Conservation (phyloP, 108 stramenopile genomes). For the Epipyxis sp. region DNA sequence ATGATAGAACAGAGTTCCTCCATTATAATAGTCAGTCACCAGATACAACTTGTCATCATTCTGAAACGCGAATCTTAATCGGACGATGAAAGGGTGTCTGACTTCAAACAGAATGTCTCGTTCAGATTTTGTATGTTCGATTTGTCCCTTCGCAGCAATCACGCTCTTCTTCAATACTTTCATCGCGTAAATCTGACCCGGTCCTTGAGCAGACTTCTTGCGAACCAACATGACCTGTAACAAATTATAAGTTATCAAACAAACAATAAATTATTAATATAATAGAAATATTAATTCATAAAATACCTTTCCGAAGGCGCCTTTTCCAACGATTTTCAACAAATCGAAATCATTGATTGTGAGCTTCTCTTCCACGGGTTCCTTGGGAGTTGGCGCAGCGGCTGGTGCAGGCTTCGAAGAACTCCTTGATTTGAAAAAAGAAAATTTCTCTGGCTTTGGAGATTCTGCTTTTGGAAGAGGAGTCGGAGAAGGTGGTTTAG, state of each 20-base stretch:
- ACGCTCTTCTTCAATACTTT: slow-evolving; percentile 49
- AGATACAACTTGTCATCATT: slow-evolving; percentile 47
- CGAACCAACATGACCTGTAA: slow-evolving; percentile 45
- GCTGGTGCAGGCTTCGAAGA: background rate
- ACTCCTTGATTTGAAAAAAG: no score
- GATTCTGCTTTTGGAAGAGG: background rate
- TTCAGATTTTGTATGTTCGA: slow-evolving; percentile 51
- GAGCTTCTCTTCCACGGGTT: slow-evolving; percentile 24
- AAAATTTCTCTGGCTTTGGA: background rate
- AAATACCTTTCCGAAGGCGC: slow-evolving; percentile 58
- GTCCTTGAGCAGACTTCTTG: slow-evolving; percentile 29
- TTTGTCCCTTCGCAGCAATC: slow-evolving; percentile 44
- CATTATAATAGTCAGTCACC: slow-evolving; percentile 50
- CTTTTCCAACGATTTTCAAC: slow-evolving; percentile 55
- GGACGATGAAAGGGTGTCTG: slow-evolving; percentile 48
- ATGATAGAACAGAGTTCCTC: slow-evolving; percentile 52
- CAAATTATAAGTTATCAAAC: no score
- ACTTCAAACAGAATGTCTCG: slow-evolving; percentile 45
- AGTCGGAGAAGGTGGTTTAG: background rate
- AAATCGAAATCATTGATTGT: slow-evolving; percentile 49
- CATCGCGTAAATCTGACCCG: slow-evolving; percentile 44
- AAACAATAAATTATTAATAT: no score
- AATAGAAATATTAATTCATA: no score
- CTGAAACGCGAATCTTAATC: slow-evolving; percentile 50
- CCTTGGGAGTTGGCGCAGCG: slow-evolving; percentile 10